Conservation (phyloP, 2,329 filamentous ascomycete genomes). For the Acrocalymma vagum region DNA sequence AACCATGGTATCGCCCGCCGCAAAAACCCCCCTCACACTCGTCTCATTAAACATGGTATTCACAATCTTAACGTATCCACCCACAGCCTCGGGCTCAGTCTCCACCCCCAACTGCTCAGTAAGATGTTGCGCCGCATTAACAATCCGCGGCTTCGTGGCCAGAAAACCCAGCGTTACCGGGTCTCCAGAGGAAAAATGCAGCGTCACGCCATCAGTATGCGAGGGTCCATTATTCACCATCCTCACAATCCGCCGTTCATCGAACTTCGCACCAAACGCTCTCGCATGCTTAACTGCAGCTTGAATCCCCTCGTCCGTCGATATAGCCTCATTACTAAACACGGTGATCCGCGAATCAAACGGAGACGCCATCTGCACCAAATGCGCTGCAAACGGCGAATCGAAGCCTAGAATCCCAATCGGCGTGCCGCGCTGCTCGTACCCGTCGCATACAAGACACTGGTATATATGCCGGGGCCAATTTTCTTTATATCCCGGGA, state of each 20-base stretch:
- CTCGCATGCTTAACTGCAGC: slow-evolving; percentile 26
- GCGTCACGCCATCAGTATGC: slow-evolving; percentile 34
- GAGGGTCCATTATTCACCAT: slow-evolving; percentile 37
- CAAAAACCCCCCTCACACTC: slow-evolving; percentile 61
- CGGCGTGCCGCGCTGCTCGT: slow-evolving; percentile 60
- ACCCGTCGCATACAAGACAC: slow-evolving; percentile 69
- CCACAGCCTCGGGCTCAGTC: slow-evolving; percentile 50
- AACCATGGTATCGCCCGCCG: slow-evolving; percentile 58
- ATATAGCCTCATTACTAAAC: slow-evolving; percentile 31
- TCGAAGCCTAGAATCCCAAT: slow-evolving; percentile 36
- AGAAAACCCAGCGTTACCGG: slow-evolving; percentile 36
- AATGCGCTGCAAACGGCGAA: slow-evolving; percentile 29
- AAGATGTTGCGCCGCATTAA: slow-evolving; percentile 38
- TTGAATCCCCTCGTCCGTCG: slow-evolving; percentile 18
- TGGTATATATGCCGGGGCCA: slow-evolving; percentile 62
- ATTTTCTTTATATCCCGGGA: slow-evolving; percentile 62
- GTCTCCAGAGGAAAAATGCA: slow-evolving; percentile 37
- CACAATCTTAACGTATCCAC: slow-evolving; percentile 52
- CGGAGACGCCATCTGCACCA: slow-evolving; percentile 31
- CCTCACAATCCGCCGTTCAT: slow-evolving; percentile 30
- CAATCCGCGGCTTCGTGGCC: slow-evolving; percentile 35
- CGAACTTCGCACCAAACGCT: slow-evolving; percentile 32
- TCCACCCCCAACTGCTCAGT: slow-evolving; percentile 41
- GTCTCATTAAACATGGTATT: slow-evolving; percentile 59
- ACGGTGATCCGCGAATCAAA: slow-evolving; percentile 39